Evolutionary conservation across 148 eudicot species (phyloP).

Genomic region (Rhododendron williamsianum): DNA sequence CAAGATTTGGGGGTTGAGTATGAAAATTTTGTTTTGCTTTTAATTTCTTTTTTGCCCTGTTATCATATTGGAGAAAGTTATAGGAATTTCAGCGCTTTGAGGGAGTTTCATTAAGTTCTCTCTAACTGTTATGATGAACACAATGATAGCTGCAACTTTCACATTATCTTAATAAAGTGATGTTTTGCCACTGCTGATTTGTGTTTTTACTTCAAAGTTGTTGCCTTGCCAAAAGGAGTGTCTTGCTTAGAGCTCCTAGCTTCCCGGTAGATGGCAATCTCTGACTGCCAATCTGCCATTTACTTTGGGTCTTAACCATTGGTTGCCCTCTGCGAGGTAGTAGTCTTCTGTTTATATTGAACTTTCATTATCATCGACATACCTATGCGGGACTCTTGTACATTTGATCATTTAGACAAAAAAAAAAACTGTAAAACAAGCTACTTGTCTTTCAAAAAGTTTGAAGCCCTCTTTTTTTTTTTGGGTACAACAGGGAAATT

Average conservation of each 20-base stretch:
- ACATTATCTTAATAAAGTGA: not conserved
- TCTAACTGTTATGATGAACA: not conserved
- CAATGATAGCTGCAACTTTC: not conserved
- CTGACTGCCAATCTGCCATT: not conserved
- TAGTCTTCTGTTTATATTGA: not conserved
- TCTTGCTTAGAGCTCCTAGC: not conserved
- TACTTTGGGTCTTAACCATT: not conserved
- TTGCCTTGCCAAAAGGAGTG: not conserved
- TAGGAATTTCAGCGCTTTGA: not conserved
- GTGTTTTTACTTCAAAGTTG: not conserved
- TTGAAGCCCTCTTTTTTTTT: not conserved
- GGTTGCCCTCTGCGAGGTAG: not conserved
- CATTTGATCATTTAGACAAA: not conserved
- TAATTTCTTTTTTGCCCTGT: not conserved
- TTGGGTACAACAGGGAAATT: too few species aligned
- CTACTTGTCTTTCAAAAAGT: not conserved
- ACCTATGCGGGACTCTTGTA: not conserved
- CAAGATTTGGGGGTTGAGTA: not conserved
- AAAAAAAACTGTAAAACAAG: not conserved
- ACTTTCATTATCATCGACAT: not conserved
- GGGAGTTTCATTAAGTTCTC: not conserved
- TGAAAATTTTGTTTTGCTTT: not conserved
- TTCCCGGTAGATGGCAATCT: not conserved
- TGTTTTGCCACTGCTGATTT: not conserved
- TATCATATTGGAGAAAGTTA: not conserved